These are phyloP conservation scores for Yamadazyma sp. DNA, from an alignment of 805 yeast genomes.

Conservation along the genomic window DNA sequence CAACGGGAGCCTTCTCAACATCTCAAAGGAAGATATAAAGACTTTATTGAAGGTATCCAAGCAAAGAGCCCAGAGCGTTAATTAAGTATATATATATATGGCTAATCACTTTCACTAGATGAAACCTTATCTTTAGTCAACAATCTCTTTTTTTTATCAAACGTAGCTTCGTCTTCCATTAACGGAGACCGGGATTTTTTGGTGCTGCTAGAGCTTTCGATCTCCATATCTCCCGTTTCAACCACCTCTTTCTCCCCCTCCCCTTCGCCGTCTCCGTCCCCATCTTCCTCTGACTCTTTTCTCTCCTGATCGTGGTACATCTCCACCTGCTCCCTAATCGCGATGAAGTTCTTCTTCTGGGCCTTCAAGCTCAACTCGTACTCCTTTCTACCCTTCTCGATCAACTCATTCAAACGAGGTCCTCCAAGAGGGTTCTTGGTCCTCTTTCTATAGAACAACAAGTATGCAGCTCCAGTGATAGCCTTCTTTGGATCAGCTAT, in stretches of 20 bases:
- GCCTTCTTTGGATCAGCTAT: slow-evolving; percentile 58
- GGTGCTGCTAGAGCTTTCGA: slow-evolving; percentile 6
- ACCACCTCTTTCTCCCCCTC: background rate
- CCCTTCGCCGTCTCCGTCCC: slow-evolving; percentile 6
- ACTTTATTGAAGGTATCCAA: slow-evolving; percentile 49
- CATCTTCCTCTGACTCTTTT: slow-evolving; percentile 9
- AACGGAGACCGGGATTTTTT: slow-evolving; percentile 10
- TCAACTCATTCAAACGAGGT: slow-evolving; percentile 37
- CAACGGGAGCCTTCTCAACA: slow-evolving; percentile 46
- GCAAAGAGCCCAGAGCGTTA: slow-evolving; percentile 40
- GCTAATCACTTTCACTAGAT: background rate
- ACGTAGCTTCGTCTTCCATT: slow-evolving; percentile 4
- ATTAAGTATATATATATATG: no score
- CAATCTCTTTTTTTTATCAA: slow-evolving; percentile 11
- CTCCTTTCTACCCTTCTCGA: slow-evolving; percentile 39
- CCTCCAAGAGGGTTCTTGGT: slow-evolving; percentile 46
- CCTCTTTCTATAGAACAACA: slow-evolving; percentile 75
- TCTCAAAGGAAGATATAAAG: slow-evolving; percentile 48
- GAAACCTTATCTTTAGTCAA: slow-evolving; percentile 11
- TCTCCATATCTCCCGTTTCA: slow-evolving; percentile 4
- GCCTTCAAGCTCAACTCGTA: slow-evolving; percentile 17
- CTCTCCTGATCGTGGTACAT: slow-evolving; percentile 10
- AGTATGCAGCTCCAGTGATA: slow-evolving; percentile 78
- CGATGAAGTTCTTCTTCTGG: slow-evolving; percentile 16
- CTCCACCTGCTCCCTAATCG: slow-evolving; percentile 19